phyloP scores from a whole-genome alignment of 305 asterid species.

The Fraxinus nigra region DNA sequence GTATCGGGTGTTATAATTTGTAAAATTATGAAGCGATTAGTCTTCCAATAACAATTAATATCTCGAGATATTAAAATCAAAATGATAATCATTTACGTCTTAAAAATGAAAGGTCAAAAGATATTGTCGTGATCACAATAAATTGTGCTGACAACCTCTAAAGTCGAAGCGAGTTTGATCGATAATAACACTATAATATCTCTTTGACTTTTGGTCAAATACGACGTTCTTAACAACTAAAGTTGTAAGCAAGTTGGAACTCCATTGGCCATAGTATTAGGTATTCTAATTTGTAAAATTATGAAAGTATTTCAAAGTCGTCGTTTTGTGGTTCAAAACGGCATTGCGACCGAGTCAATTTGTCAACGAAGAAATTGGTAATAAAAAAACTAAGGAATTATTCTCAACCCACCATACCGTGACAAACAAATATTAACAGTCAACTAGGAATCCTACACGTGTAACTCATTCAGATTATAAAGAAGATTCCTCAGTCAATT shows the following conservation, averaged over 20 bases:
- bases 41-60: neutral
- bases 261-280: neutral
- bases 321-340: neutral
- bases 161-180: neutral
- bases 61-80: neutral
- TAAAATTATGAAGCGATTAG: too few relatives aligned
- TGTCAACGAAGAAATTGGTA: slow-evolving; percentile 29
- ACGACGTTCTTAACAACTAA: neutral
- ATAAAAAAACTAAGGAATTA: neutral
- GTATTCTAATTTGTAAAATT: neutral
- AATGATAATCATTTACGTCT: neutral
- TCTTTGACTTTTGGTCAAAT: neutral
- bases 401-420: neutral
- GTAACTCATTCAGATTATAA: neutral
- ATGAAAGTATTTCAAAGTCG: neutral
- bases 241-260: neutral
- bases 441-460: slow-evolving; percentile 21
- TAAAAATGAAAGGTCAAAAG: neutral
- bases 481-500: neutral
- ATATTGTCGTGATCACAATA: neutral
- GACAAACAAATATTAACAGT: neutral
- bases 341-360: slow-evolving; percentile 15
- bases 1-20: too few relatives aligned
- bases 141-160: neutral
- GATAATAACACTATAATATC: neutral